A percentile compares a stretch with the other conserved stretches of the same genome.
Evolutionary conservation across 2,329 filamentous ascomycete genomes (phyloP).

Genomic region (Tricladium varicosporioides): DNA sequence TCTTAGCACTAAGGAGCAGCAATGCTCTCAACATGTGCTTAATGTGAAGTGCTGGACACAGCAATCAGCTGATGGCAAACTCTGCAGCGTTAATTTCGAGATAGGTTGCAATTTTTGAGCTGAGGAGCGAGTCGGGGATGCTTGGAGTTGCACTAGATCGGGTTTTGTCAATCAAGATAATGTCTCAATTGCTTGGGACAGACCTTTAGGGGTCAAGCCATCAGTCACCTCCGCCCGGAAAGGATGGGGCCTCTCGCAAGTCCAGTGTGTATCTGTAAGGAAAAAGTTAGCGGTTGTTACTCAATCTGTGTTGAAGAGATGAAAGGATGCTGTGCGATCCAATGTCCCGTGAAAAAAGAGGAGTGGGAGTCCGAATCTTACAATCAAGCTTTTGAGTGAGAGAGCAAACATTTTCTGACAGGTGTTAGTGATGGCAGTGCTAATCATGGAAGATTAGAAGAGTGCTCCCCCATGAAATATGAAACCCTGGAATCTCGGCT

Average conservation of each 20-base stretch:
- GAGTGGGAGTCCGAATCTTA: neutral
- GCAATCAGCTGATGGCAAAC: no score
- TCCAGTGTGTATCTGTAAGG: neutral
- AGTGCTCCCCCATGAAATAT: neutral
- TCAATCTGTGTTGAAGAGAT: slow-evolving; percentile 1
- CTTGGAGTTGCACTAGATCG: neutral
- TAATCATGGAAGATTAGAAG: neutral
- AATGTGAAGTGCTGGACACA: no score
- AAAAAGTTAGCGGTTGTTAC: neutral
- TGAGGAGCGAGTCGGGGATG: neutral
- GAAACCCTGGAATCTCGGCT: no score
- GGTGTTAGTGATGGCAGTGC: neutral
- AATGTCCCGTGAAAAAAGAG: neutral
- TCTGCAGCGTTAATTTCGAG: neutral
- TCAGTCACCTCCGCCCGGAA: neutral
- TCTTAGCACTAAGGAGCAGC: no score
- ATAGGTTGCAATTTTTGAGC: neutral
- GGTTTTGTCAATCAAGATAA: neutral
- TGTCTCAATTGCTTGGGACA: neutral
- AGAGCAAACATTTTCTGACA: slow-evolving; percentile 2
- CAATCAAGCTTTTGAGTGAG: slow-evolving; percentile 1
- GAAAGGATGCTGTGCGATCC: neutral
- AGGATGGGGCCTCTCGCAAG: slow-evolving; percentile 1
- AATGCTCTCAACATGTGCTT: no score
- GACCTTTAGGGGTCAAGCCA: neutral